Evolutionary conservation across 768 basidiomycete species (phyloP).

Genomic region (Asterophora lycoperdoides): DNA sequence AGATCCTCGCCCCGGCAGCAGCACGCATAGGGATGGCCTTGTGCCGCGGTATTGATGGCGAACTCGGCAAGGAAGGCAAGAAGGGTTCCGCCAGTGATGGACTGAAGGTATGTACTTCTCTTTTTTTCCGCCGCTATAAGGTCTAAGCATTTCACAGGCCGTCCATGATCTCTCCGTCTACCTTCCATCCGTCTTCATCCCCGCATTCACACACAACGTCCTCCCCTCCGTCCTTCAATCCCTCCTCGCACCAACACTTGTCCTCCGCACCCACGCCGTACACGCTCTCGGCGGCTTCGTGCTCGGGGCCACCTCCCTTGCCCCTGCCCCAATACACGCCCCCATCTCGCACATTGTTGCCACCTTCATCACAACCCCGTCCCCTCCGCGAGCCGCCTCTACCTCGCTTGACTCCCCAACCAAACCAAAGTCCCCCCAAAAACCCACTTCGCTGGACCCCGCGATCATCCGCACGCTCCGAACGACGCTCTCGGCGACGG

Average conservation of each 20-base stretch:
- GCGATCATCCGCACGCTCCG: slow-evolving; percentile 62
- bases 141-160: slow-evolving; percentile 42
- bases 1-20: slow-evolving; percentile 56
- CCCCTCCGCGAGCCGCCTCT: slow-evolving; percentile 27
- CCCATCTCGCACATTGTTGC: slow-evolving; percentile 49
- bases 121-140: slow-evolving; percentile 5
- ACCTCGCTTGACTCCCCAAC: slow-evolving; percentile 32
- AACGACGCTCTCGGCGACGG: slow-evolving; percentile 50
- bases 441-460: slow-evolving; percentile 35
- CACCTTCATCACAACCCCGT: slow-evolving; percentile 42
- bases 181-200: slow-evolving; percentile 65
- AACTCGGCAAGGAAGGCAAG: slow-evolving; percentile 86
- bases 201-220: slow-evolving; percentile 46
- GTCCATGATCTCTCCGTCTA: slow-evolving; percentile 64
- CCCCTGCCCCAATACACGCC: slow-evolving; percentile 44
- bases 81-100: slow-evolving; percentile 79
- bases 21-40: slow-evolving; percentile 69
- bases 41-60: slow-evolving; percentile 74
- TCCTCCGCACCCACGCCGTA: slow-evolving; percentile 68
- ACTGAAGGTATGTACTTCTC: slow-evolving; percentile 50
- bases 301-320: slow-evolving; percentile 45
- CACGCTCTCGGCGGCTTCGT: slow-evolving; percentile 72
- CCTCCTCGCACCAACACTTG: slow-evolving; percentile 59
- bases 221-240: slow-evolving; percentile 60
- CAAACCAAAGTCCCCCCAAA: slow-evolving; percentile 18